Evolutionary conservation across 768 basidiomycete genomes (phyloP), one percentile per base, ranked within the genome.

Genomic region (Tylopilus felleus): DNA sequence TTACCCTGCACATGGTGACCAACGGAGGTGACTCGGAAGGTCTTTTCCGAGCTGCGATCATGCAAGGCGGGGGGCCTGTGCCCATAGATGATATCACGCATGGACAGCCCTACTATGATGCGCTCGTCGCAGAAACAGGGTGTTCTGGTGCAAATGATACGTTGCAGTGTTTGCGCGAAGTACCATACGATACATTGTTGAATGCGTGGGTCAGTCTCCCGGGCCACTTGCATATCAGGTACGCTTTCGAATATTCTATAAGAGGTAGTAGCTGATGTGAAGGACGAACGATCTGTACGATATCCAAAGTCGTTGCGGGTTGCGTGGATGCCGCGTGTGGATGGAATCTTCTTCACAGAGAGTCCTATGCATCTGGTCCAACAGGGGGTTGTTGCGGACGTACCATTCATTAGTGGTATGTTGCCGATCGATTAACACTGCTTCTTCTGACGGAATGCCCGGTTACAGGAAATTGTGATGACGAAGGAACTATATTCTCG

Each of bases 401-500:
- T n/a, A n/a, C n/a, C n/a, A n/a, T n/a, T n/a, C n/a, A 36, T 60
- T 33, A 49, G 14, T 6, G 45, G 40, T 58, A 63, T 60, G 39
- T 41, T n/a, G 4, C 12, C n/a, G n/a, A n/a, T n/a, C n/a, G n/a
- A n/a, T n/a, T n/a, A n/a, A n/a, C n/a, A n/a, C n/a, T n/a, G n/a
- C n/a, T n/a, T n/a, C n/a, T n/a, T n/a, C n/a, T n/a, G n/a, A n/a
- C n/a, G n/a, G n/a, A n/a, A n/a, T n/a, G n/a, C n/a, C n/a, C n/a
- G n/a, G n/a, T n/a, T n/a, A n/a, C n/a, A n/a, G n/a, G n/a, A n/a
- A n/a, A n/a, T 46, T 69, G 67, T 28, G 74, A 77, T 45, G 76
- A 78, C 33, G 75, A 77, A 56, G 75, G 75, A 51, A 75, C 75
- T 0, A 27, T 78, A 0, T 81, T 82, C 60, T 71, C 45, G 5